Conservation (phyloP, 2,329 filamentous ascomycete species). For the Aspergillus pseudoterreus region DNA sequence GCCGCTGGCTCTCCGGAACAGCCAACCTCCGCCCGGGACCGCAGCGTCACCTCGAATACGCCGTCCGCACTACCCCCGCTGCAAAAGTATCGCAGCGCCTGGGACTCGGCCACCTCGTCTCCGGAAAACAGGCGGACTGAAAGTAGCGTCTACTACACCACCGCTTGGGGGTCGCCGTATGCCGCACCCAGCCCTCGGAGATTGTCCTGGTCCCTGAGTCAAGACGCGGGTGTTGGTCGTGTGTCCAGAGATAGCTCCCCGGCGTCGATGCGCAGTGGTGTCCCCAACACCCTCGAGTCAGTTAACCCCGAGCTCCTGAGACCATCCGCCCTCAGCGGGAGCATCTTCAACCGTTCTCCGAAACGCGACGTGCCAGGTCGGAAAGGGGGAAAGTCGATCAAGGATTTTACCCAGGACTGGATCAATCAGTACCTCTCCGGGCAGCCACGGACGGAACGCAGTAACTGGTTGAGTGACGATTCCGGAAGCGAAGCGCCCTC, state of each 20-base stretch:
- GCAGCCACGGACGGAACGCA: constrained; percentile 64
- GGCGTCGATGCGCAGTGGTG: constrained; percentile 25
- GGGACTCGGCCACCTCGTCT: constrained; percentile 38
- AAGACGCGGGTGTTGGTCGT: constrained; percentile 44
- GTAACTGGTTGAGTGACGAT: constrained; percentile 81
- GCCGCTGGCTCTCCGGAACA: constrained; percentile 32
- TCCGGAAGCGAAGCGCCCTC: constrained; percentile 72
- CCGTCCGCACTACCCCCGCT: constrained; percentile 29
- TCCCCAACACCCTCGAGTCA: constrained; percentile 19
- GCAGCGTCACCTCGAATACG: constrained; percentile 25
- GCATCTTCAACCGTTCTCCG: constrained; percentile 24
- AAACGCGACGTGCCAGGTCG: constrained; percentile 19
- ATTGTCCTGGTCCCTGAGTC: constrained; percentile 37
- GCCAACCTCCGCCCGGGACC: constrained; percentile 22
- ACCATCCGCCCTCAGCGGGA: constrained; percentile 24
- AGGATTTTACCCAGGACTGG: constrained; percentile 76
- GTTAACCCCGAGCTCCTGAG: constrained; percentile 26
- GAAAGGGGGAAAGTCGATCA: constrained; percentile 34
- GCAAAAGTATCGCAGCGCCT: constrained; percentile 28
- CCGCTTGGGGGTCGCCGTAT: constrained; percentile 91
- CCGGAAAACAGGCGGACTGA: constrained; percentile 42
- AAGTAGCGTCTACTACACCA: constrained; percentile 60
- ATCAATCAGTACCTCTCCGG: constrained; percentile 78
- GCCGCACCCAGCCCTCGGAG: constrained; percentile 55
- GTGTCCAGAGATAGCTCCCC: constrained; percentile 34